A percentile compares a stretch with the other conserved stretches of the same genome.
phyloP scores from a whole-genome alignment of 345 rosid species.

The Bretschneidera sinensis region DNA sequence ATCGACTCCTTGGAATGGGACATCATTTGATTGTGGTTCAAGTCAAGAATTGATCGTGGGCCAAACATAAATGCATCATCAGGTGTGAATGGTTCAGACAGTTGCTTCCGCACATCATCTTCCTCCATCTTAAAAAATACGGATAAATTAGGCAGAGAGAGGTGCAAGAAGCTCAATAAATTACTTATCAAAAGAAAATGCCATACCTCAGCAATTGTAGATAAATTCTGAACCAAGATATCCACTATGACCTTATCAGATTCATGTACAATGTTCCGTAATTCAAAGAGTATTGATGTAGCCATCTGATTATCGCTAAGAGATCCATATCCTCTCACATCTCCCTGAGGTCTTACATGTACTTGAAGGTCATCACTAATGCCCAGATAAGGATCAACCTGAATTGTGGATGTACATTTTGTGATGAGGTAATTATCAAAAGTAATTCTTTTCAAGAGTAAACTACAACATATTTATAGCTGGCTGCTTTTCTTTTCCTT shows the following conservation, averaged over 20 bases:
- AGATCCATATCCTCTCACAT: conserved; percentile 69
- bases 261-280: conserved; percentile 48
- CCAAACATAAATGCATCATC: conserved; percentile 84
- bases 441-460: neutral
- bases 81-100: conserved; percentile 74
- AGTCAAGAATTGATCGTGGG: conserved; percentile 38
- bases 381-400: conserved; percentile 83
- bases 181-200: no score
- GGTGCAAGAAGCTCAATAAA: neutral
- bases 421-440: neutral
- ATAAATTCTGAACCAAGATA: conserved; percentile 47
- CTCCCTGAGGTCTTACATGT: conserved; percentile 52
- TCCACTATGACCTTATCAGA: conserved; percentile 39
- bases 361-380: conserved; percentile 67
- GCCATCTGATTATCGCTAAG: conserved; percentile 60
- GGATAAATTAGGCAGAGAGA: conserved; percentile 4
- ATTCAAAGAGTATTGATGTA: conserved; percentile 40
- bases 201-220: conserved; percentile 53
- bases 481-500: no score
- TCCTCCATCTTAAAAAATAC: conserved; percentile 45
- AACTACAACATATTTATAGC: neutral
- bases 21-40: conserved; percentile 39
- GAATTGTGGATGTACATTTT: conserved; percentile 10
- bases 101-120: conserved; percentile 59
- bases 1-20: conserved; percentile 62